Evolutionary conservation across 306 rosid species (phyloP), one percentile per base, ranked within the genome.

Genomic region (Dryas drummondii): DNA sequence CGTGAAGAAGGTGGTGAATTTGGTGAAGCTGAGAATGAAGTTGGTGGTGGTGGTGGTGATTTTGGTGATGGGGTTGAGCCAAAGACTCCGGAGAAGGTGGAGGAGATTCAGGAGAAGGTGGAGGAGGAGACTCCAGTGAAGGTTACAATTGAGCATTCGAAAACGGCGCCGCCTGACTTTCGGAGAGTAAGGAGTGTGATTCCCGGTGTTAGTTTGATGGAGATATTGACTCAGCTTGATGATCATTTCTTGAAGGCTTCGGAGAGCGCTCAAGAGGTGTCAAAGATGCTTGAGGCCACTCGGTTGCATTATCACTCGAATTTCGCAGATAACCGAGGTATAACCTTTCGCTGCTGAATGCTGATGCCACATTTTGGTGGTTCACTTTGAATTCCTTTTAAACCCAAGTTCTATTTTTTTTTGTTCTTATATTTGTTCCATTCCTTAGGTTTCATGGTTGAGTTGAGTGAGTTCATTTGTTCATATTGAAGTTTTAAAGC

Each of bases 301-400:
- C 88, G 98, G 72, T 77, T 93, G 84, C 98, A 90, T 76, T 90
- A 90, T 68, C 98, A 93, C 83, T 90, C 98, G 46, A 93, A 90
- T 86, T 93, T 93, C 7, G 98, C 97, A 0, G 98, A 93, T 78
- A 89, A 87, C 82, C 79, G 91, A 56, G 98, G 98, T 91, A 82
- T 69, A 27, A 76, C 17, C 5, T 47, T 74, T 37, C 9, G 50
- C 50, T 50, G 54, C 44, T 75, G 17, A 6, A n/a, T 51, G 9
- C 37, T 32, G 37, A 2, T 9, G 68, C 4, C 12, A 17, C 57
- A 13, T 22, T 22, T 15, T 75, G 60, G 26, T 54, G 14, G 8
- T 16, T 2, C 15, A 40, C 26, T 32, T 17, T 4, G 19, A 62
- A 6, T 61, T 52, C 13, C 26, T 8, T 44, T 16, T 4, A 42